Evolutionary conservation across 2,329 filamentous ascomycete species (phyloP), one percentile per base, ranked within the genome.

Genomic region (Penicillium digitatum): DNA sequence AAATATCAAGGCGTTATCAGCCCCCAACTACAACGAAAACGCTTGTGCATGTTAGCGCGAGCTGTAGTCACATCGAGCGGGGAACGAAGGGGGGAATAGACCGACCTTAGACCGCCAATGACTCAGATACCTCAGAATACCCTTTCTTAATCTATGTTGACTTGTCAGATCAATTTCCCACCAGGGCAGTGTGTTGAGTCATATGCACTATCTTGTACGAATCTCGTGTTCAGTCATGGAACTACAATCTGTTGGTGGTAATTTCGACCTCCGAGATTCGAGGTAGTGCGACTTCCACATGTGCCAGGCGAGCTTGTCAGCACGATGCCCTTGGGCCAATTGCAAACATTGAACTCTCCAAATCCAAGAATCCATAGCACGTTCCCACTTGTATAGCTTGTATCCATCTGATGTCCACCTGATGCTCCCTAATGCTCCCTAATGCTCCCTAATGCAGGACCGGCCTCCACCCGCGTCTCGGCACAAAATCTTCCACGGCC

Each of bases 381-480:
- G n/a, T 24, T 27, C n/a, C 37, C 35, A 34, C 16, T 26, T 29
- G 31, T 37, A 46, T 38, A 46, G 22, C 24, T 52, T 29, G 16
- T 35, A 16, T 45, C 29, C 26, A 27, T 37, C 27, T 10, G 9
- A 29, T 44, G 12, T n/a, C 24, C 39, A 26, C 43, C 26, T 27
- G 6, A 27, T 27, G 26, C 4, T 27, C 26, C 26, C 26, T 27
- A 27, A 27, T 27, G 26, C 26, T 27, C 26, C 6, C 26, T 27
- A 27, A 27, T 27, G 3, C 26, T 27, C 26, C 26, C 48, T 37
- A 37, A 37, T 37, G 34, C 34, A 72, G 39, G 38, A 75, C 65
- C 22, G 72, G 58, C 55, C 65, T 78, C 86, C 86, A 89, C 6
- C 84, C 84, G 65, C 80, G 82, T 51, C 86, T 75, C 5, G 78